Evolutionary conservation across 805 yeast genomes (phyloP), one percentile per base, ranked within the genome.

Genomic region (Teunomyces panamensis): DNA sequence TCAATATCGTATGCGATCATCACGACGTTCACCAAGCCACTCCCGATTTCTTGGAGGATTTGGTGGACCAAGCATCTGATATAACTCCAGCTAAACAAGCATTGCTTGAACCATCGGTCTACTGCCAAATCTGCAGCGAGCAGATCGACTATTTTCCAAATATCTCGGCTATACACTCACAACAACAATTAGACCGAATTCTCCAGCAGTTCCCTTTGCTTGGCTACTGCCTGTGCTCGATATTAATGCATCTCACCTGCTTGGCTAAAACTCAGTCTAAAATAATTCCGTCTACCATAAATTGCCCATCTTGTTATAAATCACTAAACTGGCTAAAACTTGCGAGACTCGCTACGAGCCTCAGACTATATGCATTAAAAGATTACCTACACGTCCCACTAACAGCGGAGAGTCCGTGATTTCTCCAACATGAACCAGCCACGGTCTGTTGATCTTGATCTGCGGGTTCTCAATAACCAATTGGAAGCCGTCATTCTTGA

Each of bases 391-490:
- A 17, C 39, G 24, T 35, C 30, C 8, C 29, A 17, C 37, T 24
- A 20, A 28, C 17, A 32, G 34, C 34, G 13, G 13, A 14, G 34
- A 32, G 16, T 32, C 34, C 8, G 34, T 32, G 7, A 32, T 16
- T 32, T 32, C 43, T 11, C 29, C 42, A 14, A 62, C 39, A n/a
- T 41, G 14, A n/a, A 79, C 66, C 14, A 60, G 57, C 88, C 89
- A 85, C 16, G 67, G 65, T 17, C 64, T 47, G 50, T 69, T 71
- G 43, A 84, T 60, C 3, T 59, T 47, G n/a, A 84, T 68, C 9
- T 55, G 54, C 27, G 89, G 87, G 49, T 79, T 77, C 49, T 78
- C 69, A 29, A 86, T 71, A 4, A 66, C 51, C 24, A 50, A 30
- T 35, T 54, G 51, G 14, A 7, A n/a, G 3, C 20, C 17, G n/a